Evolutionary conservation across 179 eudicot genomes (phyloP), one percentile per base, ranked within the genome.

Genomic region (Dionaea muscipula): DNA sequence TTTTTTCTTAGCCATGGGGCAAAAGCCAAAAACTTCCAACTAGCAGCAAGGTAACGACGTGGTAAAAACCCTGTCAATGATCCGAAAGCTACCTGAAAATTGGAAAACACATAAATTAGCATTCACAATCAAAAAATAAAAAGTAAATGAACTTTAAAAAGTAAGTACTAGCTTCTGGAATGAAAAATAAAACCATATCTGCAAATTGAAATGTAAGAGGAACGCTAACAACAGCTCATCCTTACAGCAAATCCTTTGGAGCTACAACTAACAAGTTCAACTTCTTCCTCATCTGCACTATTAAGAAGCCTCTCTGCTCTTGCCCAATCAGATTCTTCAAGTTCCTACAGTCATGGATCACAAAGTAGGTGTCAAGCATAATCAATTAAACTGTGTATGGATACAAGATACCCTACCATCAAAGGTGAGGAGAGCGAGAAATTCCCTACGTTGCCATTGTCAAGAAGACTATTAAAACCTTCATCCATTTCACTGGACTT

Each of bases 61-160:
- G 99, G 99, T 53, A 88, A 68, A 81, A 88, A 85, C 68, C 99
- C 96, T 57, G 79, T 70, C 83, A 88, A 68, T 43, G 95, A 75
- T 64, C 93, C 89, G 66, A 75, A 88, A 50, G 95, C 81, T 56
- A 75, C 99, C 99, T 88, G 86, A 25, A 59, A n/a, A n/a, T n/a
- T n/a, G n/a, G n/a, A n/a, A n/a, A n/a, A n/a, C n/a, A n/a, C n/a
- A n/a, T n/a, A n/a, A n/a, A n/a, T n/a, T n/a, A n/a, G n/a, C n/a
- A n/a, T n/a, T n/a, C n/a, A n/a, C n/a, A n/a, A n/a, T n/a, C n/a
- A n/a, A n/a, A n/a, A n/a, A n/a, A n/a, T n/a, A n/a, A n/a, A n/a
- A n/a, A n/a, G n/a, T n/a, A n/a, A n/a, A n/a, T n/a, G n/a, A n/a
- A n/a, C n/a, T n/a, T n/a, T n/a, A n/a, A 2, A 43, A 20, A 43